These are phyloP conservation scores for Penicillium manginii DNA, from an alignment of 495 filamentous ascomycete genomes.

Conservation along the genomic window DNA sequence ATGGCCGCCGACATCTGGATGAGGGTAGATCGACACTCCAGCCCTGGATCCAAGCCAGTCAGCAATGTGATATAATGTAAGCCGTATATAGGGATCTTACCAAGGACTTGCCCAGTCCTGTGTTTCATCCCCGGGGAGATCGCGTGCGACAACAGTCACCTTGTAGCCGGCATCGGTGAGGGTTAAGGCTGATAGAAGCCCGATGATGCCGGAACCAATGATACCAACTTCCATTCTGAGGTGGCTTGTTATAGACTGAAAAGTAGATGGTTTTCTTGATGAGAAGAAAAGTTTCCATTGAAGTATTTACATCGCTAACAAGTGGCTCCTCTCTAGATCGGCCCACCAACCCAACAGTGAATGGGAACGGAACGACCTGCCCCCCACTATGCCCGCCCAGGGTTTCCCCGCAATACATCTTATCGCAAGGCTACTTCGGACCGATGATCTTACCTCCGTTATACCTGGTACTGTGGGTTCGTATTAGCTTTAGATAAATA, in stretches of 20 bases:
- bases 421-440: background rate
- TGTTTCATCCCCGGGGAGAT: conserved; percentile 22
- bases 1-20: conserved; percentile 14
- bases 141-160: conserved; percentile 27
- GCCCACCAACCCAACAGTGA: background rate
- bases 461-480: too few species aligned
- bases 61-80: background rate
- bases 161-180: conserved; percentile 22
- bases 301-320: background rate
- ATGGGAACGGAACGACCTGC: conserved; percentile 2
- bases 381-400: background rate
- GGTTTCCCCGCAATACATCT: background rate
- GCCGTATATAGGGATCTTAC: conserved; percentile 6
- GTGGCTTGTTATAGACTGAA: background rate
- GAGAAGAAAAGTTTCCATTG: background rate
- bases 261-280: background rate
- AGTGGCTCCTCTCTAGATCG: background rate
- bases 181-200: conserved; percentile 24
- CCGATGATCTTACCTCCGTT: background rate
- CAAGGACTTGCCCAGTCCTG: conserved; percentile 29
- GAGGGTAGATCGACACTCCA: conserved; percentile 22
- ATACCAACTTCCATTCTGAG: conserved; percentile 20
- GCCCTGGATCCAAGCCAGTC: conserved; percentile 14
- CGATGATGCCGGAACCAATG: conserved; percentile 23
- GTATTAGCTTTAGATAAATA: too few species aligned